Percentiles rank a stretch among this genome's conserved stretches.
phyloP scores from a whole-genome alignment of 176 grass and related monocot species.

The Musa beccarii region DNA sequence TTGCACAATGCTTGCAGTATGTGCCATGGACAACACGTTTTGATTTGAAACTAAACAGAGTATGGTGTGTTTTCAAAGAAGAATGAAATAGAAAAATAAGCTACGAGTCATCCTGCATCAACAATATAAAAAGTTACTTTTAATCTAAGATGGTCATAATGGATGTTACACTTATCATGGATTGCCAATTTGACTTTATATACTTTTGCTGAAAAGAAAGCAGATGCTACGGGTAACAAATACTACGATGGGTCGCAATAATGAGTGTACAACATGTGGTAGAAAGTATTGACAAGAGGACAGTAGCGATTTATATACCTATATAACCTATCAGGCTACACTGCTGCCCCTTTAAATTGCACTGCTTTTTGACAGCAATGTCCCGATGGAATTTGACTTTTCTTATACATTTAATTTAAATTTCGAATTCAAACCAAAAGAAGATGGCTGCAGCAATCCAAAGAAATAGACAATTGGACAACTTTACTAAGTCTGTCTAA shows the following conservation, averaged over 20 bases:
- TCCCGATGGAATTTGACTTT: not conserved
- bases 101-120: too few species aligned
- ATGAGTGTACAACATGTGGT: not conserved
- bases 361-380: not conserved
- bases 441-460: not conserved
- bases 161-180: too few species aligned
- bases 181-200: not conserved
- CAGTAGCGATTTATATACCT: not conserved
- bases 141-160: too few species aligned
- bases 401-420: not conserved
- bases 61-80: too few species aligned
- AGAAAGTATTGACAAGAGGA: not conserved
- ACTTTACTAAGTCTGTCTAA: too few species aligned
- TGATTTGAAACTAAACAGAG: too few species aligned
- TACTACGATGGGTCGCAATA: not conserved
- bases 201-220: not conserved
- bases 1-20: too few species aligned
- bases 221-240: not conserved
- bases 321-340: not conserved
- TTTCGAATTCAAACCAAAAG: constrained; percentile 5
- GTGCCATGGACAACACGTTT: too few species aligned
- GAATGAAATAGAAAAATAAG: too few species aligned
- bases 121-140: too few species aligned
- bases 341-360: not conserved
- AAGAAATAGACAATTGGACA: too few species aligned